phyloP scores from a whole-genome alignment of 805 yeast genomes.

The Cyberlindnera saturnus region DNA sequence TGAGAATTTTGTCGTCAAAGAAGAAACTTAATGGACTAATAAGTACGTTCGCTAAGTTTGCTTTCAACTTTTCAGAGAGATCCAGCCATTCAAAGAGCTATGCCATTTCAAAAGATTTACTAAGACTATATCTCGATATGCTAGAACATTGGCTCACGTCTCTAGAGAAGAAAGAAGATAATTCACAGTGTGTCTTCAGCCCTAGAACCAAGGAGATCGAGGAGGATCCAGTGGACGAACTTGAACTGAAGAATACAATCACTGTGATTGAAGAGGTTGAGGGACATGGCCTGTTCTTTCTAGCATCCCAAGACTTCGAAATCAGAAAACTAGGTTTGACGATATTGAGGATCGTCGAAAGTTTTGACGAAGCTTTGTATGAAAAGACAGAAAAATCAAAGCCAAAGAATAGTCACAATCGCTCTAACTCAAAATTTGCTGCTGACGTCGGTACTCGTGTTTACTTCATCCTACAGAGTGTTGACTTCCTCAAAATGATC shows the following conservation, averaged over 20 bases:
- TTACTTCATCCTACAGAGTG: slow-evolving; percentile 67
- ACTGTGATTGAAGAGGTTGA: slow-evolving; percentile 92
- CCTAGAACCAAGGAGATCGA: slow-evolving; percentile 7
- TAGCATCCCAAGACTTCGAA: slow-evolving; percentile 79
- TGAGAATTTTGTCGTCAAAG: slow-evolving; percentile 60
- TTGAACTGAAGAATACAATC: slow-evolving; percentile 72
- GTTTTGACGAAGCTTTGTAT: slow-evolving; percentile 78
- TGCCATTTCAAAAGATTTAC: slow-evolving; percentile 51
- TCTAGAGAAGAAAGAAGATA: slow-evolving; percentile 33
- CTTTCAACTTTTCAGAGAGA: slow-evolving; percentile 75
- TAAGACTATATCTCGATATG: slow-evolving; percentile 72
- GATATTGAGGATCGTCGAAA: slow-evolving; percentile 72
- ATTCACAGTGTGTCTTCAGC: slow-evolving; percentile 4
- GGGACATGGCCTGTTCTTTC: slow-evolving; percentile 88
- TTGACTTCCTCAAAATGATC: slow-evolving; percentile 62
- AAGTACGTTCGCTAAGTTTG: slow-evolving; percentile 69
- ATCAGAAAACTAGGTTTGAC: slow-evolving; percentile 72
- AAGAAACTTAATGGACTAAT: slow-evolving; percentile 66
- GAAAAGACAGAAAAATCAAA: slow-evolving; percentile 32
- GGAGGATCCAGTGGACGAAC: slow-evolving; percentile 43
- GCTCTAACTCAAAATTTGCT: slow-evolving; percentile 61
- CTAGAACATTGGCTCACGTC: slow-evolving; percentile 78
- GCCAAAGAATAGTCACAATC: slow-evolving; percentile 31
- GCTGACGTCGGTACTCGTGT: slow-evolving; percentile 74
- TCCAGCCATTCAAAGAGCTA: slow-evolving; percentile 54